Percentiles rank a stretch among this genome's conserved stretches.
phyloP scores from a whole-genome alignment of 140 eudicot genomes.

The Flaveria floridana region DNA sequence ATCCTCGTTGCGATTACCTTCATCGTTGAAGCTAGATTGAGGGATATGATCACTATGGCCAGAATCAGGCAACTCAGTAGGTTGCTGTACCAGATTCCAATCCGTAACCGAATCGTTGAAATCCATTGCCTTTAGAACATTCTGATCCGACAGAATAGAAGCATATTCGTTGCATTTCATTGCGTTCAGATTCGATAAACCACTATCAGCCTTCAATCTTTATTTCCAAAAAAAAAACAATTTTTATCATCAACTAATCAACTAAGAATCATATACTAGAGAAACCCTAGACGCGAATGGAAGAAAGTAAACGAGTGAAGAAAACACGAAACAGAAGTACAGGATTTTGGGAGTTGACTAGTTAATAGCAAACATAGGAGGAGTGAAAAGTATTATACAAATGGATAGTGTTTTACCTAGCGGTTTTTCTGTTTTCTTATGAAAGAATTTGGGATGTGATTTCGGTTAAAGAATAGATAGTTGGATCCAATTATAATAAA shows the following conservation, averaged over 20 bases:
- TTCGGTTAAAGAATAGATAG: too few species aligned
- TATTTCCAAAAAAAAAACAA: conserved; percentile 2
- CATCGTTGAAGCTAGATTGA: conserved; percentile 30
- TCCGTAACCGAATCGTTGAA: conserved; percentile 30
- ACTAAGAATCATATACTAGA: conserved; percentile 25
- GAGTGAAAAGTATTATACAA: too few species aligned
- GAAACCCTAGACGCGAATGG: conserved; percentile 18
- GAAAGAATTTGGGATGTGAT: too few species aligned
- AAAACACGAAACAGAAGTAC: not conserved
- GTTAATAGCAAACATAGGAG: not conserved
- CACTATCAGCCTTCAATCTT: not conserved
- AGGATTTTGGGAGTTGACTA: conserved; percentile 20
- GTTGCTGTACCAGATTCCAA: conserved; percentile 2
- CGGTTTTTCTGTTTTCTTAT: too few species aligned
- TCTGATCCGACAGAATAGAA: conserved; percentile 40
- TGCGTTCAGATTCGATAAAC: not conserved
- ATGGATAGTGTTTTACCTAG: too few species aligned
- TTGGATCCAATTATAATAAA: too few species aligned
- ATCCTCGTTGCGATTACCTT: conserved; percentile 57
- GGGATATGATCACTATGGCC: conserved; percentile 17
- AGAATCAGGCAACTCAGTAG: conserved; percentile 27
- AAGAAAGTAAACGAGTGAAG: conserved; percentile 3
- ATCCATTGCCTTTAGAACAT: conserved; percentile 28
- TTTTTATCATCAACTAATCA: conserved; percentile 1
- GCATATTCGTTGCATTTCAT: conserved; percentile 32